Evolutionary conservation across 768 basidiomycete species (phyloP), one percentile per base, ranked within the genome.

Genomic region (Boletus tomentosulus): DNA sequence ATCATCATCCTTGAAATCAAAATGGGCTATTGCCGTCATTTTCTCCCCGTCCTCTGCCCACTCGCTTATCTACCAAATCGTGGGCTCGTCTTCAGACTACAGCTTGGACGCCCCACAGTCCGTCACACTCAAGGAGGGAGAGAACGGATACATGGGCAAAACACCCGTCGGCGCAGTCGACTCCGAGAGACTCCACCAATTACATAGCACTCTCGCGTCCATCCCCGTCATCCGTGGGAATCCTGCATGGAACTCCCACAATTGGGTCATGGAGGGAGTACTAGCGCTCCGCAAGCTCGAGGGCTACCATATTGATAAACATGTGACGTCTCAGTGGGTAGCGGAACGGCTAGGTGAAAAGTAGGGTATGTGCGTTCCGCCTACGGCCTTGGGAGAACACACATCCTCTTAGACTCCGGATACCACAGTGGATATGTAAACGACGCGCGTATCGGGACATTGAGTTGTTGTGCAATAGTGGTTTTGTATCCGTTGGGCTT

Each of bases 231-330:
- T 63, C 19, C 64, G 46, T 37, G 68, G 66, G 42, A 62, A 70
- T 46, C 42, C 66, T 4, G 57, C 59, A 22, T 70, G 68, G 70
- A 58, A 54, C 44, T 61, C 64, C 30, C 68, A 55, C 46, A 61
- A 57, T 15, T 70, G 68, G 68, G 68, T 66, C 54, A 66, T 68
- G 61, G 70, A 70, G 33, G 70, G 66, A 35, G 50, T 71, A 56
- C 44, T 42, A 2, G 68, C 64, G 28, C 51, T 70, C 41, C 62
- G 64, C 37, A 68, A 57, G 49, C 35, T 57, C 31, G 68, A 71
- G 11, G 68, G 64, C 44, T 70, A 58, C 37, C 58, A 57, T 13
- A 46, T 70, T 8, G 68, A 70, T 45, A 71, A 69, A 46, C 58
- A 68, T 42, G 66, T 68, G 33, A 61, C 70, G 12, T 15, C 41